Conservation (phyloP, 371 early-diverging fungal genomes). For the Apophysomyces trapeziformis region DNA sequence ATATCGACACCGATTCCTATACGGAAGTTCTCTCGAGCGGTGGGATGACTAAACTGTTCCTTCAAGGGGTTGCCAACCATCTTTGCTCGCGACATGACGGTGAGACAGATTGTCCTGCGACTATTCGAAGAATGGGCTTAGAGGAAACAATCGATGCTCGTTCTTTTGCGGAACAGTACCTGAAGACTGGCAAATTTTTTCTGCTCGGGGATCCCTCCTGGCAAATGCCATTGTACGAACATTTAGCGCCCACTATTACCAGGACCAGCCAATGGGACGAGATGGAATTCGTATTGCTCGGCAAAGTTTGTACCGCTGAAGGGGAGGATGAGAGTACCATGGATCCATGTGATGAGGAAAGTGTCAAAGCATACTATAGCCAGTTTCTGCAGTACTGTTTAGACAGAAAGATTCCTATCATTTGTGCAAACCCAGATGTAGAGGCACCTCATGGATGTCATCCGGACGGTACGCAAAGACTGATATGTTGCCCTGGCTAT, state of each 20-base stretch:
- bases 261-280: slow-evolving; percentile 28
- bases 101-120: slow-evolving; percentile 26
- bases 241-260: slow-evolving; percentile 24
- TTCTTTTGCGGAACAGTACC: slow-evolving; percentile 25
- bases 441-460: slow-evolving; percentile 46
- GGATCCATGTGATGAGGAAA: slow-evolving; percentile 27
- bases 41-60: slow-evolving; percentile 36
- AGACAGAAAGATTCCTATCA: slow-evolving; percentile 30
- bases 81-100: slow-evolving; percentile 4
- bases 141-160: slow-evolving; percentile 25
- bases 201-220: slow-evolving; percentile 40
- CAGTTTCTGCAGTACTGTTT: slow-evolving; percentile 31
- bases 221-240: slow-evolving; percentile 42
- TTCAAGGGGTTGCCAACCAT: slow-evolving; percentile 25
- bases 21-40: slow-evolving; percentile 48
- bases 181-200: slow-evolving; percentile 40
- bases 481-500: slow-evolving; percentile 46
- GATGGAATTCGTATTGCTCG: slow-evolving; percentile 48
- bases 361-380: slow-evolving; percentile 34
- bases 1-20: slow-evolving; percentile 25
- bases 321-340: slow-evolving; percentile 10
- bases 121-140: slow-evolving; percentile 11
- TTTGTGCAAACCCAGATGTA: slow-evolving; percentile 54
- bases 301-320: slow-evolving; percentile 16
- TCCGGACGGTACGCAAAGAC: slow-evolving; percentile 27